Base-by-base conservation (phyloP, 2,329 filamentous ascomycete species). In the Lasiodiplodia gonubiensis region DNA sequence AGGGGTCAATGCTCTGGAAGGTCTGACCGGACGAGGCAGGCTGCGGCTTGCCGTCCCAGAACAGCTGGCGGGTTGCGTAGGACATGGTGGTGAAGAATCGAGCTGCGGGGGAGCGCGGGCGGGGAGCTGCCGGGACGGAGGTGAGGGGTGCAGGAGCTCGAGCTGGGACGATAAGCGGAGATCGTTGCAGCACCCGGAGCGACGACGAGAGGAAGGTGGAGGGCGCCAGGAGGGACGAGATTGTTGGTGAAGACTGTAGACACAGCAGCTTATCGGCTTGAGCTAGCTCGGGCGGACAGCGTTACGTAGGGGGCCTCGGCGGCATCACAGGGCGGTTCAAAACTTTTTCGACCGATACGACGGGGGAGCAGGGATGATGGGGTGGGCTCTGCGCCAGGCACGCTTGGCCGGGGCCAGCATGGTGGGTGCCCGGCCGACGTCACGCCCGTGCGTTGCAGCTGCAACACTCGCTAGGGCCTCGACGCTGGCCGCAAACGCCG, bases 1-100 rank as follows among this genome's bases (percentile, higher is more conserved):
- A 88, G 48, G 93, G 93, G 76, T 95, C 86, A 76, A 94, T 83
- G 35, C 90, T 88, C 70, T 88, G 82, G 80, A 95, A 94, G 55
- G 88, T 88, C 68, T 84, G 83, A 51, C 84, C 81, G 11, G 88
- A 86, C 46, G 82, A 84, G 59, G 88, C 85, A 30, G 84, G 80
- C 74, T 92, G 91, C 53, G 85, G 80, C 75, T 86, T 85, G 78
- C 93, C 93, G 71, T 89, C 86, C 82, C 93, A 92, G 80, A 91
- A 95, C 70, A 93, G 89, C 75, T 91, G 86, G 70, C 88, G 86
- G 52, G 82, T 76, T 55, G 84, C 73, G 72, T 86, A 84, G 76
- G 68, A 63, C 57, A 61, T 64, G 33, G 23, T 67, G 52, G 49
- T 55, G 59, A 48, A 35, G 60, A n/a, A 35, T 48, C 21, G 60